Percentiles rank a stretch among this genome's conserved stretches.
Evolutionary conservation across 2,329 filamentous ascomycete species (phyloP).

Genomic region (Claviceps cyperi): DNA sequence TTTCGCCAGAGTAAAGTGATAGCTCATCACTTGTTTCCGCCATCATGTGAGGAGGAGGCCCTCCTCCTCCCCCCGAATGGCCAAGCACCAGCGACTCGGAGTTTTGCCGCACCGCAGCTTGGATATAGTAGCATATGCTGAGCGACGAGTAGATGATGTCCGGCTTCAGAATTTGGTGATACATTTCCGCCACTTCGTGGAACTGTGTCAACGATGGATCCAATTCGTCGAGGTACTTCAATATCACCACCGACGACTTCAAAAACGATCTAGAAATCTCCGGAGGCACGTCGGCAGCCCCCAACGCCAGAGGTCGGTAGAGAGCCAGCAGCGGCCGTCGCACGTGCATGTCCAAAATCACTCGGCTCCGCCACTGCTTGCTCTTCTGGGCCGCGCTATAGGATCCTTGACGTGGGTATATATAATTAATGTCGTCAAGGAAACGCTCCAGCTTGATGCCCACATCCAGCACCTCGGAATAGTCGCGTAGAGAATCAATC

Average conservation of each 20-base stretch:
- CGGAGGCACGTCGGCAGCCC: constrained; percentile 32
- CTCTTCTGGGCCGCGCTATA: constrained; percentile 29
- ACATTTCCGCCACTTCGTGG: constrained; percentile 34
- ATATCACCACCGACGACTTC: constrained; percentile 39
- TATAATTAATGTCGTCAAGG: constrained; percentile 38
- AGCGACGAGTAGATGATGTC: constrained; percentile 41
- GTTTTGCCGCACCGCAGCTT: constrained; percentile 16
- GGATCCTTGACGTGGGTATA: constrained; percentile 32
- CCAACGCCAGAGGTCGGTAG: constrained; percentile 40
- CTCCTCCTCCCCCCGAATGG: constrained; percentile 13
- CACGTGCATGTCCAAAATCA: constrained; percentile 39
- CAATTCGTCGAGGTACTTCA: constrained; percentile 39
- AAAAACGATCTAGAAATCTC: constrained; percentile 39
- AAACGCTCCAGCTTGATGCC: constrained; percentile 38
- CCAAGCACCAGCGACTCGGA: constrained; percentile 16
- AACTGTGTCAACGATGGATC: constrained; percentile 33
- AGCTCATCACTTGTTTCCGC: constrained; percentile 2
- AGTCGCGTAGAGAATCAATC: constrained; percentile 37
- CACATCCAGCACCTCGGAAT: constrained; percentile 36
- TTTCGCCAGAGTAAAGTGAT: constrained; percentile 20
- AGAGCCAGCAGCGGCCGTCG: constrained; percentile 36
- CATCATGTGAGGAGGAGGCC: constrained; percentile 14
- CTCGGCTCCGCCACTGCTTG: constrained; percentile 36
- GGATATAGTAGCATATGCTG: constrained; percentile 41
- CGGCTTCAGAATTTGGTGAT: constrained; percentile 36